phyloP scores from a whole-genome alignment of 768 basidiomycete species.

The Pleurotus tuber-regium region DNA sequence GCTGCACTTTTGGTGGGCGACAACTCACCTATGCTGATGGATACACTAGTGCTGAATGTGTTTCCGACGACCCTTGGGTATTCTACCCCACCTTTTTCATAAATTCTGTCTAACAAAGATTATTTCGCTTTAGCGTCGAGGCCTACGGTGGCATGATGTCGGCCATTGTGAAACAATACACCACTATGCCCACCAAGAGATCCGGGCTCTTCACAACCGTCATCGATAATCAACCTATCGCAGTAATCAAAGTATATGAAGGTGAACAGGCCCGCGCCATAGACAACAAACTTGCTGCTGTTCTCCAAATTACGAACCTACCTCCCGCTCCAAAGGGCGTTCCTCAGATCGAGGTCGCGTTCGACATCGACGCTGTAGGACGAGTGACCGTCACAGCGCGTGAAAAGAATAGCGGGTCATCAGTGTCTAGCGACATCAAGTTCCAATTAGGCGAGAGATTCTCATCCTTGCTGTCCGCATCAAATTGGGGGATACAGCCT shows the following conservation, averaged over 20 bases:
- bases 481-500: background rate
- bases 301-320: background rate
- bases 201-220: slow-evolving; percentile 97
- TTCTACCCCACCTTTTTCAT: slow-evolving; percentile 29
- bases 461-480: background rate
- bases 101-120: slow-evolving; percentile 20
- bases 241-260: slow-evolving; percentile 96
- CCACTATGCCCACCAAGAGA: slow-evolving; percentile 97
- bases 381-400: background rate
- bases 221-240: slow-evolving; percentile 96
- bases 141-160: slow-evolving; percentile 99
- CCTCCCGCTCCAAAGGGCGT: background rate
- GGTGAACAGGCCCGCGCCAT: slow-evolving; percentile 97
- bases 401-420: background rate
- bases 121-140: slow-evolving; percentile 62
- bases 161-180: slow-evolving; percentile 96
- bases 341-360: background rate
- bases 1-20: slow-evolving; percentile 97
- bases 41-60: slow-evolving; percentile 96
- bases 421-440: background rate
- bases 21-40: slow-evolving; percentile 96
- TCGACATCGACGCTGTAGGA: background rate
- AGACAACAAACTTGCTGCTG: slow-evolving; percentile 72
- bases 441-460: background rate
- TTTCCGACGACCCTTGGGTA: slow-evolving; percentile 86